A percentile compares a stretch with the other conserved stretches of the same genome.
Conservation (phyloP, 179 eudicot species). For the Beta corolliflora region DNA sequence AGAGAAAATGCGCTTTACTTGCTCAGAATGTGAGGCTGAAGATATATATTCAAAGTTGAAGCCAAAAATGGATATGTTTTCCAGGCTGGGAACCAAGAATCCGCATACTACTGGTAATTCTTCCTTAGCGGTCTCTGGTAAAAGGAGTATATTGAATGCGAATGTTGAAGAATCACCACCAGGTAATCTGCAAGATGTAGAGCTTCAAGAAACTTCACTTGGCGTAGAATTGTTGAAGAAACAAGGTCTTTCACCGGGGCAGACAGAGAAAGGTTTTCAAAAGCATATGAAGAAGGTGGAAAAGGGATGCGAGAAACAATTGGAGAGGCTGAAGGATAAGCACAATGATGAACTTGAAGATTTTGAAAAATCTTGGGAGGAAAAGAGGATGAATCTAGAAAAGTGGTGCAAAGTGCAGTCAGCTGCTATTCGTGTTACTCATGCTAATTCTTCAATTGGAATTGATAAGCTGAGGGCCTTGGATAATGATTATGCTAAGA, state of each 20-base stretch:
- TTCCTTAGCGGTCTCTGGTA: no score
- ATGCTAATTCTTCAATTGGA: conserved; percentile 29
- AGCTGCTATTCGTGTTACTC: conserved; percentile 29
- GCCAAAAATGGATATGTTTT: conserved; percentile 40
- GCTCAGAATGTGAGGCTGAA: conserved; percentile 50
- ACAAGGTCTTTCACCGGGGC: conserved; percentile 16
- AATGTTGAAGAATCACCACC: conserved; percentile 11
- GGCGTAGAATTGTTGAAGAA: conserved; percentile 26
- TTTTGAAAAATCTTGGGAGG: conserved; percentile 27
- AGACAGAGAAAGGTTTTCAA: conserved; percentile 18
- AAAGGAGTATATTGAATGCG: conserved; percentile 2
- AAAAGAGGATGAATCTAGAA: conserved; percentile 34
- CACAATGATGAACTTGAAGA: conserved; percentile 36
- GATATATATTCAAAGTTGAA: conserved; percentile 42
- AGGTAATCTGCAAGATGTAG: conserved; percentile 14
- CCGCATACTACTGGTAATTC: conserved; percentile 21
- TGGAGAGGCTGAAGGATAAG: conserved; percentile 29
- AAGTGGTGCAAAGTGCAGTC: conserved; percentile 29
- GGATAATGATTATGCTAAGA: conserved; percentile 41
- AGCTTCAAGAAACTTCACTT: conserved; percentile 28
- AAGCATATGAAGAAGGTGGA: conserved; percentile 27
- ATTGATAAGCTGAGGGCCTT: conserved; percentile 34
- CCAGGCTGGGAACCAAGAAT: conserved; percentile 28
- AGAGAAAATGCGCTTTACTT: conserved; percentile 44
- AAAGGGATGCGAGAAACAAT: conserved; percentile 27